Evolutionary conservation across 345 rosid genomes (phyloP).

Genomic region (Microthlaspi erraticum): DNA sequence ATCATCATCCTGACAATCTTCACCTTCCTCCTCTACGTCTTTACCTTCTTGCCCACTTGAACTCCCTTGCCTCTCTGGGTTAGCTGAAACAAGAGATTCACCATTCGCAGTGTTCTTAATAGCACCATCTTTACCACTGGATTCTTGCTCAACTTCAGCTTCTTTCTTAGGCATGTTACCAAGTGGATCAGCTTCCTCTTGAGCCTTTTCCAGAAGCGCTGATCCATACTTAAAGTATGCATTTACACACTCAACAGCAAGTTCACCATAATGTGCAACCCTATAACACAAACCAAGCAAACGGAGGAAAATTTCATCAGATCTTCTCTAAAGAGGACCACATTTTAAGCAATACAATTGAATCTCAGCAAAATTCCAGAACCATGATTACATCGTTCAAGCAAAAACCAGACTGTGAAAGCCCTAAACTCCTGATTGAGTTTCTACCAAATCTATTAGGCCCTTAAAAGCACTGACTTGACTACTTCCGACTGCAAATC

Average conservation of each 20-base stretch:
- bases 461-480: background rate
- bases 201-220: constrained; percentile 82
- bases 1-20: constrained; percentile 63
- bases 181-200: constrained; percentile 90
- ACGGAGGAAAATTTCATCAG: background rate
- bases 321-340: background rate
- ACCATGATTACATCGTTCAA: background rate
- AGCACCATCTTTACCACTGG: constrained; percentile 52
- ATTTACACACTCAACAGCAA: constrained; percentile 64
- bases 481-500: background rate
- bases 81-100: constrained; percentile 56
- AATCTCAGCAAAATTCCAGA: background rate
- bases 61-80: constrained; percentile 55
- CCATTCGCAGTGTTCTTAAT: constrained; percentile 48
- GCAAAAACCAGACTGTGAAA: background rate
- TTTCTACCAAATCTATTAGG: background rate
- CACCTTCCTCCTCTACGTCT: constrained; percentile 62
- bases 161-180: constrained; percentile 77
- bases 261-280: constrained; percentile 79
- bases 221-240: constrained; percentile 85
- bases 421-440: constrained; percentile 18
- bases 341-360: background rate
- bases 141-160: constrained; percentile 44
- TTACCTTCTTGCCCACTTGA: constrained; percentile 58
- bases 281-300: constrained; percentile 41